phyloP scores from a whole-genome alignment of 2,329 filamentous ascomycete genomes.

The Penicillium frequentans region DNA sequence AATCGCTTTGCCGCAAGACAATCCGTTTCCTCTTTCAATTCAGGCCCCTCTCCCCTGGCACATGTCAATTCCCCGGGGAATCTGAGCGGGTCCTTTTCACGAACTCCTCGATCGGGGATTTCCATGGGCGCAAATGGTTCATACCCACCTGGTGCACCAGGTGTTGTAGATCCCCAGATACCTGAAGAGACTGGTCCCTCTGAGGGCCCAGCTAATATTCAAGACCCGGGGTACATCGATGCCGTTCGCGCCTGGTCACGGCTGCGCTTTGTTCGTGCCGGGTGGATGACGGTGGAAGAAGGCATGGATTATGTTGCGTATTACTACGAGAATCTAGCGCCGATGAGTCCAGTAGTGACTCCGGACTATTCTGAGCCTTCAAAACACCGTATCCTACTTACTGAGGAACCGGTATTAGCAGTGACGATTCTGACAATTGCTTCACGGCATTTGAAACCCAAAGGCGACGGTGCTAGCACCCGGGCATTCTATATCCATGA shows the following conservation, averaged over 20 bases:
- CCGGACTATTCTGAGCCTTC: constrained; percentile 84
- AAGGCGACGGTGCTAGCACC: constrained; percentile 76
- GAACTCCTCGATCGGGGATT: constrained; percentile 42
- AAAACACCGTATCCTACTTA: constrained; percentile 75
- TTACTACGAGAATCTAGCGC: constrained; percentile 89
- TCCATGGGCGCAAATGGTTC: constrained; percentile 49
- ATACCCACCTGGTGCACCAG: constrained; percentile 42
- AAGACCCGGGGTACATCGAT: constrained; percentile 51
- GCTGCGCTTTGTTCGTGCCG: constrained; percentile 91
- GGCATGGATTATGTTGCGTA: constrained; percentile 94
- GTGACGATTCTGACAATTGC: constrained; percentile 90
- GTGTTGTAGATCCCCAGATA: constrained; percentile 27
- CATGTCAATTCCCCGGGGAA: constrained; percentile 37
- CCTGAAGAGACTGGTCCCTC: constrained; percentile 27
- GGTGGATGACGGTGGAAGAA: constrained; percentile 93
- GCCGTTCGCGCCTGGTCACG: constrained; percentile 86
- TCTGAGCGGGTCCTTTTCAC: constrained; percentile 34
- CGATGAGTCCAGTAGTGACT: constrained; percentile 88
- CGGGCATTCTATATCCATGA: constrained; percentile 91
- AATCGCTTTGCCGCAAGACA: constrained; percentile 41
- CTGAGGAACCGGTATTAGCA: constrained; percentile 88
- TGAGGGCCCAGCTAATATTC: constrained; percentile 28
- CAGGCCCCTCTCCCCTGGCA: constrained; percentile 37
- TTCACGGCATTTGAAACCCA: constrained; percentile 79
- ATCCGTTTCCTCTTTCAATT: constrained; percentile 41